These are phyloP conservation scores for Pestalotiopsis sp. DNA, from an alignment of 2,329 filamentous ascomycete genomes.

Conservation along the genomic window DNA sequence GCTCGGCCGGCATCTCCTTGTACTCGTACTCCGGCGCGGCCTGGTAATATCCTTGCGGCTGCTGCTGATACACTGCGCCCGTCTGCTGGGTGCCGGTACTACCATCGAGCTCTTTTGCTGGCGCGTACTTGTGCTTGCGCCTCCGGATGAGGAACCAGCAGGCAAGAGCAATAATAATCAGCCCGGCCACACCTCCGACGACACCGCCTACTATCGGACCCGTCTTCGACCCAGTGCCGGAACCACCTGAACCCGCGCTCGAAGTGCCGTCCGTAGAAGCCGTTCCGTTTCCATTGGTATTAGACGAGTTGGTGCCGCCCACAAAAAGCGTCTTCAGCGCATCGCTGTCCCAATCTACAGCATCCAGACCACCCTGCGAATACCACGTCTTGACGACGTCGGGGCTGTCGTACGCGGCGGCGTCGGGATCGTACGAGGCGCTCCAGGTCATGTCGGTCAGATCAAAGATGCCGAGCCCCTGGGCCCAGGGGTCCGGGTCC, in stretches of 20 bases:
- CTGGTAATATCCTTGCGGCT: background rate
- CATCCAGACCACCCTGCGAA: constrained; percentile 24
- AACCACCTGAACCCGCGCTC: background rate
- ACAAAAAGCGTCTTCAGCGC: constrained; percentile 27
- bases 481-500: constrained; percentile 34
- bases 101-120: background rate
- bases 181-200: constrained; percentile 22
- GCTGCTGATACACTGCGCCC: background rate
- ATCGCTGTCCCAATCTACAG: constrained; percentile 26
- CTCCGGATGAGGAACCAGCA: background rate
- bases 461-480: constrained; percentile 41
- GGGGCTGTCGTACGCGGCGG: constrained; percentile 34
- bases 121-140: background rate
- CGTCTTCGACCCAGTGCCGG: background rate
- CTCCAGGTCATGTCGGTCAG: constrained; percentile 37
- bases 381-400: constrained; percentile 35
- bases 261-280: background rate
- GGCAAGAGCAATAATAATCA: constrained; percentile 10
- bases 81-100: background rate
- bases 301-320: constrained; percentile 17
- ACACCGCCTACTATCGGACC: constrained; percentile 25
- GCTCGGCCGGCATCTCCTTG: background rate
- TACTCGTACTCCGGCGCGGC: background rate
- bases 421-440: constrained; percentile 34
- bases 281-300: constrained; percentile 10